These are phyloP conservation scores for Tubosaeta brunneosetosa DNA, from an alignment of 768 basidiomycete genomes.

Conservation along the genomic window DNA sequence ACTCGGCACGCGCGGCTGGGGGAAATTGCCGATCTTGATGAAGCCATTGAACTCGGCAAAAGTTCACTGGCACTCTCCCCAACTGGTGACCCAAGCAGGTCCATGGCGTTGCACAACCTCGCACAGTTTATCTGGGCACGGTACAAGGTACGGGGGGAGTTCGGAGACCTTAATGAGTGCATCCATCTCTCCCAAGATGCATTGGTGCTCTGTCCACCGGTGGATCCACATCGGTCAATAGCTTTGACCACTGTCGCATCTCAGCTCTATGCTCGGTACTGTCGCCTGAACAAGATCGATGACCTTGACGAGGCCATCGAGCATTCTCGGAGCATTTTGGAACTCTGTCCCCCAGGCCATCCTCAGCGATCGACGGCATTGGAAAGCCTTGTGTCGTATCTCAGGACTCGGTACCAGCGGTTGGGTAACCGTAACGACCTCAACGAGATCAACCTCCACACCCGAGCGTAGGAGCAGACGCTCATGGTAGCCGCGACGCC, in stretches of 20 bases:
- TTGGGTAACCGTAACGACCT: neutral
- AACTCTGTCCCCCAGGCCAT: neutral
- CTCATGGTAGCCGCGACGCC: no score
- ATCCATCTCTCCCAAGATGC: neutral
- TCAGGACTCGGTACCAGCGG: neutral
- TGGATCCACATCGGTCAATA: neutral
- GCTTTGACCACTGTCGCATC: neutral
- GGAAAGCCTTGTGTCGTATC: neutral
- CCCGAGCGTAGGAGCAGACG: no score
- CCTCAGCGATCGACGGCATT: neutral
- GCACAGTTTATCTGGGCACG: neutral
- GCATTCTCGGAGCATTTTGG: neutral
- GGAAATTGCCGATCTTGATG: neutral
- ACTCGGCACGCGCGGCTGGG: neutral
- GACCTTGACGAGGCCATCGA: neutral
- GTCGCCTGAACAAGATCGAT: neutral
- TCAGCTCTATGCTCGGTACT: neutral
- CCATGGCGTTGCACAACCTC: neutral
- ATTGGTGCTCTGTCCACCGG: neutral
- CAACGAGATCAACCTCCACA: neutral
- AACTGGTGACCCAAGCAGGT: neutral
- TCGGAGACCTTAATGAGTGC: neutral
- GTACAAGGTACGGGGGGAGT: rapidly evolving
- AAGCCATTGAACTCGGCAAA: neutral
- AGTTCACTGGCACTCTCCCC: neutral